A percentile compares a stretch with the other conserved stretches of the same genome.
Evolutionary conservation across 345 rosid species (phyloP).

Genomic region (Brassica cretica): DNA sequence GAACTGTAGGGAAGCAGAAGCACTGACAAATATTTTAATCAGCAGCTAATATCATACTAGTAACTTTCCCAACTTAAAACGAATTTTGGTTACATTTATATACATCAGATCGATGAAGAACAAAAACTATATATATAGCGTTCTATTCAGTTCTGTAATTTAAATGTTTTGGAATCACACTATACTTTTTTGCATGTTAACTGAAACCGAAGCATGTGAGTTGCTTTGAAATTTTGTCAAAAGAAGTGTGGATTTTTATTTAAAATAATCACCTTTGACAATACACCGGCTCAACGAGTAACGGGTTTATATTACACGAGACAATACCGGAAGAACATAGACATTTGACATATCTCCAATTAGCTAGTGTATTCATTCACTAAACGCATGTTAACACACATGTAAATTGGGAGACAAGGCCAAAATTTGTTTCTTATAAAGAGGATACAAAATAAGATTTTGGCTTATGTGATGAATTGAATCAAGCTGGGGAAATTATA

Average conservation of each 20-base stretch:
- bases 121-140: background rate
- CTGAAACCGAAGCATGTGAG: conserved; percentile 3
- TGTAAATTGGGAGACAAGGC: background rate
- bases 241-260: conserved; percentile 32
- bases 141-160: background rate
- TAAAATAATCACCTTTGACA: conserved; percentile 32
- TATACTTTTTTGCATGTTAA: background rate
- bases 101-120: background rate
- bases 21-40: background rate
- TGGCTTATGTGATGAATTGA: conserved; percentile 19
- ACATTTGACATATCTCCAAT: background rate
- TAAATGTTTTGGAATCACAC: background rate
- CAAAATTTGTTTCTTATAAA: background rate
- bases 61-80: too few species aligned
- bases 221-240: conserved; percentile 25
- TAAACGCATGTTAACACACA: background rate
- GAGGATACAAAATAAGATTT: background rate
- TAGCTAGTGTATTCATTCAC: background rate
- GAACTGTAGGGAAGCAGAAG: background rate
- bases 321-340: conserved; percentile 18
- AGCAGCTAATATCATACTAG: background rate
- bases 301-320: conserved; percentile 28
- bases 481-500: conserved; percentile 10
- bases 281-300: conserved; percentile 23
- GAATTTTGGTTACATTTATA: background rate